Conservation (phyloP, 768 basidiomycete species). For the Obba rivulosa region DNA sequence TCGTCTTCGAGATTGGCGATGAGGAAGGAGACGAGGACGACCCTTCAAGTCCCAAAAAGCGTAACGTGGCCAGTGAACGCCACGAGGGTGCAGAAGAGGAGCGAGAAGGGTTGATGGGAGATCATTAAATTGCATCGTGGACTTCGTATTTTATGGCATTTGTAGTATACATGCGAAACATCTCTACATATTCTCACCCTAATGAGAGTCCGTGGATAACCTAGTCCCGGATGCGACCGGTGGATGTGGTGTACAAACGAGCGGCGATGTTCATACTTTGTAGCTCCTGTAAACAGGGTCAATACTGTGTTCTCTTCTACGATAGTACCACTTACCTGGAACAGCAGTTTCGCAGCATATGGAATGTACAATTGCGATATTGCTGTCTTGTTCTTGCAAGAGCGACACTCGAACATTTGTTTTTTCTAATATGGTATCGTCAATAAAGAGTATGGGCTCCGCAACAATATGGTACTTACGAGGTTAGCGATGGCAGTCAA, state of each 20-base stretch:
- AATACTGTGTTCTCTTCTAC: neutral
- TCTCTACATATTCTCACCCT: slow-evolving; percentile 9
- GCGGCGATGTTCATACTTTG: slow-evolving; percentile 96
- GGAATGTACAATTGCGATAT: slow-evolving; percentile 90
- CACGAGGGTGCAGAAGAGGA: slow-evolving; percentile 47
- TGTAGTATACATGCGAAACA: slow-evolving; percentile 33
- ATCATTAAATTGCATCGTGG: slow-evolving; percentile 24
- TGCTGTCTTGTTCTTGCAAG: slow-evolving; percentile 95
- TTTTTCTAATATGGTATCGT: slow-evolving; percentile 61
- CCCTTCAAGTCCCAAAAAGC: slow-evolving; percentile 41
- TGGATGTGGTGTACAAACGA: slow-evolving; percentile 80
- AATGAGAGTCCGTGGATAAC: slow-evolving; percentile 13
- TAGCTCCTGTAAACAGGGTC: slow-evolving; percentile 53
- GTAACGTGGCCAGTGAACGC: slow-evolving; percentile 32
- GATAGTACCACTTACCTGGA: slow-evolving; percentile 60
- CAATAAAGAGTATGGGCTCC: slow-evolving; percentile 3
- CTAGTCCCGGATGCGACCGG: slow-evolving; percentile 75
- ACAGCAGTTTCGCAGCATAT: slow-evolving; percentile 93
- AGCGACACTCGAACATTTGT: slow-evolving; percentile 97
- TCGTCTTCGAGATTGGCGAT: slow-evolving; percentile 90
- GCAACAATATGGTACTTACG: slow-evolving; percentile 37
- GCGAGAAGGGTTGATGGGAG: slow-evolving; percentile 59
- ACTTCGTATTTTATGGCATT: slow-evolving; percentile 15
- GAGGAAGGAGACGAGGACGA: slow-evolving; percentile 73
- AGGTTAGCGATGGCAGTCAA: slow-evolving; percentile 96